Evolutionary conservation across 768 basidiomycete species (phyloP).

Genomic region (Lactarius tabidus): DNA sequence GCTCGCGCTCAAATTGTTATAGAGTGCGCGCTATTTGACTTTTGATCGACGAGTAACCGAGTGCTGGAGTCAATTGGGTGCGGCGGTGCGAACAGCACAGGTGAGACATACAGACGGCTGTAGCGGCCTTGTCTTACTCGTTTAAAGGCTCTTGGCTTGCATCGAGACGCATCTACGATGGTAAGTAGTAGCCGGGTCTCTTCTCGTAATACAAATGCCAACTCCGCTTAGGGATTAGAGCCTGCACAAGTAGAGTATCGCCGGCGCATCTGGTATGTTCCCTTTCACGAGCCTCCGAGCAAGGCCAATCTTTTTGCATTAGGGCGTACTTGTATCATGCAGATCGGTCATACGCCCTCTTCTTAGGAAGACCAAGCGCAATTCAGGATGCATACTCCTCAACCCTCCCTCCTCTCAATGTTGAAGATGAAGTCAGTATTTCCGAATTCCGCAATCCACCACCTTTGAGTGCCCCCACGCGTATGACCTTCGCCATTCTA

Average conservation of each 20-base stretch:
- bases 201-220: constrained; percentile 15
- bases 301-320: constrained; percentile 17
- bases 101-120: background rate
- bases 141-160: constrained; percentile 71
- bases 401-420: constrained; percentile 69
- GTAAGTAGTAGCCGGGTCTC: constrained; percentile 40
- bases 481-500: constrained; percentile 84
- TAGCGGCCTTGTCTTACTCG: background rate
- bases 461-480: constrained; percentile 67
- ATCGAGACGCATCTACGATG: constrained; percentile 82
- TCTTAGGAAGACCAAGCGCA: constrained; percentile 85
- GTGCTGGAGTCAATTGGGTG: constrained; percentile 94
- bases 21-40: constrained; percentile 66
- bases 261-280: constrained; percentile 74
- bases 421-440: constrained; percentile 54
- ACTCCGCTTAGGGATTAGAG: constrained; percentile 54
- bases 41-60: constrained; percentile 87
- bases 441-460: constrained; percentile 46
- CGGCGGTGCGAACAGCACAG: constrained; percentile 88
- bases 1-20: constrained; percentile 24
- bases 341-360: constrained; percentile 86
- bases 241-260: constrained; percentile 81
- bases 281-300: background rate
- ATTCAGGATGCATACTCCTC: constrained; percentile 90
- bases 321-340: constrained; percentile 93